Percentiles rank a stretch among this genome's conserved stretches.
phyloP scores from a whole-genome alignment of 2,329 filamentous ascomycete species.

The Hymenoscyphus infarciens region DNA sequence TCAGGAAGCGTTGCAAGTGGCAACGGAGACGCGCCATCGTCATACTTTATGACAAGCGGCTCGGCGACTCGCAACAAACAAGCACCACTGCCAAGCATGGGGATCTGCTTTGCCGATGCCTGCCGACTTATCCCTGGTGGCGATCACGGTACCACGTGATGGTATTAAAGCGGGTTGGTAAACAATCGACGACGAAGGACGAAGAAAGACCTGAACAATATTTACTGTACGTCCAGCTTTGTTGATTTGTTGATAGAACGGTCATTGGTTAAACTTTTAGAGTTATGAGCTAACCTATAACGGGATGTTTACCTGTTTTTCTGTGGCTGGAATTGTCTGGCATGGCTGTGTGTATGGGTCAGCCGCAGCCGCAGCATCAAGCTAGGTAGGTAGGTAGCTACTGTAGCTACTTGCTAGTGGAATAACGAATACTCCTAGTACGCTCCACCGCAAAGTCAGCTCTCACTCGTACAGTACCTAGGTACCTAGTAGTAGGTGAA shows the following conservation, averaged over 20 bases:
- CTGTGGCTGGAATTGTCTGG: not conserved
- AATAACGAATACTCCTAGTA: not conserved
- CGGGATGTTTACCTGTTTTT: not conserved
- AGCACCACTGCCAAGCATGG: not conserved
- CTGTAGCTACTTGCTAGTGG: not conserved
- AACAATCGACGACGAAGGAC: not conserved
- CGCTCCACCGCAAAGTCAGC: not conserved
- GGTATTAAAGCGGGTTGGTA: not conserved
- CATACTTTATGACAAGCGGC: not conserved
- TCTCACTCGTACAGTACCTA: not conserved
- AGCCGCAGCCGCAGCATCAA: not conserved
- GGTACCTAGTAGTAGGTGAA: no score
- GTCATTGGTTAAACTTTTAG: not conserved
- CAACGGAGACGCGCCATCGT: not conserved
- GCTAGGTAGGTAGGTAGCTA: no score
- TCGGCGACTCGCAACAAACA: not conserved
- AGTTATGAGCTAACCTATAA: not conserved
- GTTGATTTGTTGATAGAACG: not conserved
- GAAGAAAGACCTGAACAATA: not conserved
- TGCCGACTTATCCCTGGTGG: not conserved
- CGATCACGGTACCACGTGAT: not conserved
- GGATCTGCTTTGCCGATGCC: not conserved
- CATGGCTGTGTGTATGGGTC: not conserved
- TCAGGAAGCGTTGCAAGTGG: not conserved
- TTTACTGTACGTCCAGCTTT: not conserved